Conservation (phyloP, 2,329 filamentous ascomycete species). For the Calonectria ilicicola region DNA sequence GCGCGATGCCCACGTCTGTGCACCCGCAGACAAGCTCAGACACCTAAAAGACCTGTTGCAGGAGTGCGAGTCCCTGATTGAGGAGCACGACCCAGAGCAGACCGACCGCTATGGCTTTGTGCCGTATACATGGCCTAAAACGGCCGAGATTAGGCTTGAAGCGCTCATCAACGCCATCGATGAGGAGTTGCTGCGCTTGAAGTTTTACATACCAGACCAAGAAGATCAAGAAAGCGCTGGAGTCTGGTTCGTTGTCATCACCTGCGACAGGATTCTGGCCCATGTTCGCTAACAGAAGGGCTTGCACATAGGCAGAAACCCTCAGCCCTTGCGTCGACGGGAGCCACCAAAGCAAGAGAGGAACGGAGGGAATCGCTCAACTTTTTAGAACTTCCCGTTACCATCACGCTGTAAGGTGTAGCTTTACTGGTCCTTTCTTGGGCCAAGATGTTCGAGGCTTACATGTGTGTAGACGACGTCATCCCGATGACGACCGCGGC, state of each 20-base stretch:
- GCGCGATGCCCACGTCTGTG: neutral
- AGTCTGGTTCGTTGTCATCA: neutral
- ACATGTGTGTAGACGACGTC: neutral
- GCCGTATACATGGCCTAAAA: neutral
- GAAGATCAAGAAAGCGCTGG: neutral
- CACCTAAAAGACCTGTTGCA: neutral
- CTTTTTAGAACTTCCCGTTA: neutral
- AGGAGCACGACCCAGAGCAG: neutral
- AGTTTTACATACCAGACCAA: neutral
- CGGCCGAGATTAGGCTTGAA: neutral
- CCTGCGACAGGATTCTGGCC: too few species aligned
- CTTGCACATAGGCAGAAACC: neutral
- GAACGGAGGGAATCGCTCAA: neutral
- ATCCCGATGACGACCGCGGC: neutral
- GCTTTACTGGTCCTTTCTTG: neutral
- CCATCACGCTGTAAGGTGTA: neutral
- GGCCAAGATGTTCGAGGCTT: neutral
- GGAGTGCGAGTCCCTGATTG: neutral
- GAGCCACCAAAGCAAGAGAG: neutral
- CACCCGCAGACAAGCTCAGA: neutral
- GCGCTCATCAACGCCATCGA: neutral
- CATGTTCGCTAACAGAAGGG: neutral
- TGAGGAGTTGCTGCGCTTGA: neutral
- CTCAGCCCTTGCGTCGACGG: neutral
- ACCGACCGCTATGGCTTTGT: neutral